Percentiles rank a stretch among this genome's conserved stretches.
phyloP scores from a whole-genome alignment of 768 basidiomycete species.

The Exidia glandulosa region DNA sequence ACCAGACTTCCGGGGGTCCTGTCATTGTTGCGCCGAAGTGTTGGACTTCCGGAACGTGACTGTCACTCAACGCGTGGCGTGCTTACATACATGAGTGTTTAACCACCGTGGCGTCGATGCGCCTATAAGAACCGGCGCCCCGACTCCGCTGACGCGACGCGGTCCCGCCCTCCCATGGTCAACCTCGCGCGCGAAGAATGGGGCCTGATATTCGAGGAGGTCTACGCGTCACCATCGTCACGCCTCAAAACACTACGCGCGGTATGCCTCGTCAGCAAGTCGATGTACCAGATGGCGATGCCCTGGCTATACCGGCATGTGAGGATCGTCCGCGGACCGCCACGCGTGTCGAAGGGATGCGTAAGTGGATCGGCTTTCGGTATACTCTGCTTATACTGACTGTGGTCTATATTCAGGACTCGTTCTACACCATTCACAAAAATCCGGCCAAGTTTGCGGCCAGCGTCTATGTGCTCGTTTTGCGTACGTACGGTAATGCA shows the following conservation, averaged over 20 bases:
- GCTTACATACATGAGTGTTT: too few relatives aligned
- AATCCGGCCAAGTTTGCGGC: not conserved
- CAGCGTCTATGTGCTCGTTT: not conserved
- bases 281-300: not conserved
- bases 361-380: not conserved
- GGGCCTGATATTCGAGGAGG: not conserved
- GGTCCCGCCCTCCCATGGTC: not conserved
- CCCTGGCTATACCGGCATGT: not conserved
- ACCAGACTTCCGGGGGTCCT: too few relatives aligned
- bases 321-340: not conserved
- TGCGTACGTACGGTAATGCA: not conserved
- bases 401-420: not conserved
- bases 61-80: too few relatives aligned
- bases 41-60: too few relatives aligned
- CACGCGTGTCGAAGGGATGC: not conserved
- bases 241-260: not conserved
- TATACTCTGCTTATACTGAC: not conserved
- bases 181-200: not conserved
- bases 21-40: too few relatives aligned
- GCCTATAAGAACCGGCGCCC: not conserved
- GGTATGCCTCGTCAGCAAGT: not conserved
- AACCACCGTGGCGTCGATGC: too few relatives aligned
- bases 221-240: not conserved
- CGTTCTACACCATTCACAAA: not conserved
- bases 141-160: not conserved